Base-by-base conservation (phyloP, 495 filamentous ascomycete genomes). In the Jackrogersella multiformis region DNA sequence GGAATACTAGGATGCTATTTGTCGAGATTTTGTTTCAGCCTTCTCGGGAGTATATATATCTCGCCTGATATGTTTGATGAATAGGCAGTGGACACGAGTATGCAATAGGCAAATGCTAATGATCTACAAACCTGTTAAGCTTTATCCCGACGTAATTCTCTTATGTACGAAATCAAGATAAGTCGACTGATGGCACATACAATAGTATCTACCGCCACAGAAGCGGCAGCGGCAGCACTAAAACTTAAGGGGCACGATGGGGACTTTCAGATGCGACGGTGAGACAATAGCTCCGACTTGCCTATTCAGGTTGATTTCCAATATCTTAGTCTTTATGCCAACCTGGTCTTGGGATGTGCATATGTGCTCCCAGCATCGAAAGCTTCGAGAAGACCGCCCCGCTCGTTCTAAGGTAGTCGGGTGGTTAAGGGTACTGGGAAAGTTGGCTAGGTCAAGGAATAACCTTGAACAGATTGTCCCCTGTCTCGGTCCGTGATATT, bases 381-480 rank as follows among this genome's bases (percentile, higher is more conserved):
- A 62, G 45, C 67, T 70, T 70, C 67, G 52, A 57, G 67, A 70
- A 70, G 67, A 38, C 20, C 52, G 53, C 67, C 61, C 67, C 67
- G 61, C 67, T 57, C 56, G 24, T 56, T 54, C 36, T 49, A 54
- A 61, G 26, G 16, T 36, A 41, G 26, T 39, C 16, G 28, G 23
- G 52, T 28, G 36, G 49, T 56, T 60, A 23, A 56, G 61, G 35
- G 56, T 56, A 69, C 34, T 24, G 45, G 18, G 16, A 18, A 36
- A 44, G 49, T 56, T 20, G 66, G 49, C 44, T 41, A 36, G 56
- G 57, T 66, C 46, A 54, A 70, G 67, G 61, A 62, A 53, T n/a
- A 66, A 70, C 61, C 61, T 57, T 65, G 61, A 18, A 64, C 26
- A 63, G 9, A 35, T 51, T 48, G 30, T 56, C 44, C 67, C 67